Percentiles rank a stretch among this genome's conserved stretches.
phyloP scores from a whole-genome alignment of 1,284 basidiomycete species.

The Leccinum holopus region DNA sequence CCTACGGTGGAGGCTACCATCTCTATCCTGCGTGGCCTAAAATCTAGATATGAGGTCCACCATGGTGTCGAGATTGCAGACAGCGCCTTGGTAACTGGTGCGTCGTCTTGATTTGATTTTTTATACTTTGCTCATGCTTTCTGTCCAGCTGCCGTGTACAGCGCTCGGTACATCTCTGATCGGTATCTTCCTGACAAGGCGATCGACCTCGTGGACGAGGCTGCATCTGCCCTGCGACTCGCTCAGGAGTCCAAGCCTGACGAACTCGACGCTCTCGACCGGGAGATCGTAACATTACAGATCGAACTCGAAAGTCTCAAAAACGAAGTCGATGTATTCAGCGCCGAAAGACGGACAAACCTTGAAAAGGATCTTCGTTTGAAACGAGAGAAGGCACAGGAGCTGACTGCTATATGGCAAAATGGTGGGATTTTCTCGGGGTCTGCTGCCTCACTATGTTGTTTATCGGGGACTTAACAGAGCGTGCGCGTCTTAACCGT shows the following conservation, averaged over 20 bases:
- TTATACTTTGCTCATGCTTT: not conserved
- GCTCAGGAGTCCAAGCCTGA: constrained; percentile 92
- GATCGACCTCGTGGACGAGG: constrained; percentile 89
- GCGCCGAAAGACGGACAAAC: constrained; percentile 64
- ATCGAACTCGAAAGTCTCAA: constrained; percentile 91
- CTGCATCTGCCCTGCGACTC: constrained; percentile 82
- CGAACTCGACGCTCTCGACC: constrained; percentile 78
- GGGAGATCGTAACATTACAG: constrained; percentile 83
- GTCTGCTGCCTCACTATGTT: not conserved
- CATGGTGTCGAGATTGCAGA: no score
- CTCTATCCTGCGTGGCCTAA: no score
- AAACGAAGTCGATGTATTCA: constrained; percentile 85
- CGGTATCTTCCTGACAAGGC: constrained; percentile 89
- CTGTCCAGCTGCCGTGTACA: constrained; percentile 71
- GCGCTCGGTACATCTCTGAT: constrained; percentile 82
- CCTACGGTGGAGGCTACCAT: no score
- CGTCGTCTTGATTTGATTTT: constrained; percentile 35
- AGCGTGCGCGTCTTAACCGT: constrained; percentile 72
- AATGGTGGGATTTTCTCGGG: constrained; percentile 41
- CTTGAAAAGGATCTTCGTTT: constrained; percentile 64
- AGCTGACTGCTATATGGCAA: constrained; percentile 73
- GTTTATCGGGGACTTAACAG: constrained; percentile 36
- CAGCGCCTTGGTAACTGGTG: constrained; percentile 67
- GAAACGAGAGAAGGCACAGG: constrained; percentile 62
- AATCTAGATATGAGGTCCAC: no score